Percentiles rank a stretch among this genome's conserved stretches.
Conservation (phyloP, 805 yeast species). For the Candida broadrunensis region DNA sequence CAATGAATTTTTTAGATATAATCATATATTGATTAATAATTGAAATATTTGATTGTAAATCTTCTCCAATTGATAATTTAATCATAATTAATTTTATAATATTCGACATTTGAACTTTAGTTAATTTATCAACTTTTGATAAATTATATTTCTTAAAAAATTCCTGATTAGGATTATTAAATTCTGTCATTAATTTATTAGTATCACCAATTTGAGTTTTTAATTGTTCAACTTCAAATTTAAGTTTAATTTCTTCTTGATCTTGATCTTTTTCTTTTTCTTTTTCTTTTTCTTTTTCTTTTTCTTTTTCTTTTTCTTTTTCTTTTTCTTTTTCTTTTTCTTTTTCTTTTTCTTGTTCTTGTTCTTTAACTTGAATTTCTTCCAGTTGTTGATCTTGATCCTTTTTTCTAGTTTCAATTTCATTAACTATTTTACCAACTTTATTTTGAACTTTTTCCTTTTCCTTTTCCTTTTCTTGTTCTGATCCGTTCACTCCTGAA, state of each 20-base stretch:
- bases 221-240: background rate
- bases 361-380: background rate
- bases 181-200: conserved; percentile 10
- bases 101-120: conserved; percentile 25
- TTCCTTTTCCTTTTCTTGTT: background rate
- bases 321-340: background rate
- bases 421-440: background rate
- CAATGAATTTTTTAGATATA: conserved; percentile 25
- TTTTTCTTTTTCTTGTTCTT: background rate
- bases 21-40: conserved; percentile 26
- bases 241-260: background rate
- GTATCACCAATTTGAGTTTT: conserved; percentile 8
- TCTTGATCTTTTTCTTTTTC: background rate
- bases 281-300: background rate
- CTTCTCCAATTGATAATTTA: conserved; percentile 25
- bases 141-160: conserved; percentile 27
- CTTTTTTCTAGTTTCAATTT: background rate
- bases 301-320: background rate
- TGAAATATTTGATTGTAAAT: conserved; percentile 22
- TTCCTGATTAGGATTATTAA: conserved; percentile 11
- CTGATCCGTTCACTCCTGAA: background rate
- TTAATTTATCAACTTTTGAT: conserved; percentile 25
- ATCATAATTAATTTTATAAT: conserved; percentile 33
- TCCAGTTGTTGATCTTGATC: background rate
- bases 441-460: background rate